These are phyloP conservation scores for Lineolata rhizophorae DNA, from an alignment of 495 filamentous ascomycete species.

Conservation along the genomic window DNA sequence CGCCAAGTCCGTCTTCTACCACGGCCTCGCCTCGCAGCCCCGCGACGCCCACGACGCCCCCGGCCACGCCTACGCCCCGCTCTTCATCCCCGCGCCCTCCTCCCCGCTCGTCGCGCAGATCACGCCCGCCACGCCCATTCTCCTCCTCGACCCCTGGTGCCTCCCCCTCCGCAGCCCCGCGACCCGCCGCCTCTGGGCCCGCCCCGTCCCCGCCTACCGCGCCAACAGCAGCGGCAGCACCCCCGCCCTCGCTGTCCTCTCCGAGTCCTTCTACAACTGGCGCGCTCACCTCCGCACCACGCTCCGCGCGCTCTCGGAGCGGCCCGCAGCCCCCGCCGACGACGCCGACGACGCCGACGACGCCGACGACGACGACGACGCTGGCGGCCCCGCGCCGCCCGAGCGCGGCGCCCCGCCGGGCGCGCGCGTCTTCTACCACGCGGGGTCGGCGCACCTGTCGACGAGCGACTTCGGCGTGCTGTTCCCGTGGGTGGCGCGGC, in stretches of 20 bases:
- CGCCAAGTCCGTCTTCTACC: constrained; percentile 47
- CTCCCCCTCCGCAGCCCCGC: constrained; percentile 35
- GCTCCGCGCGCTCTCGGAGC: constrained; percentile 27
- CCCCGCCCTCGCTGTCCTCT: constrained; percentile 40
- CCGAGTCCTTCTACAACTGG: constrained; percentile 53
- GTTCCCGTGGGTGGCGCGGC: constrained; percentile 42
- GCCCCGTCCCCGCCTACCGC: constrained; percentile 44
- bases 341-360: too few species aligned
- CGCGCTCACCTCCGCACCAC: constrained; percentile 34
- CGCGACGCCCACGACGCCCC: background rate
- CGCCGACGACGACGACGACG: too few species aligned
- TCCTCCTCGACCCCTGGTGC: constrained; percentile 56
- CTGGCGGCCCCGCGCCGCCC: too few species aligned
- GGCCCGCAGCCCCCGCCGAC: background rate
- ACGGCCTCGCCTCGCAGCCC: constrained; percentile 6
- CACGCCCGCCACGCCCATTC: constrained; percentile 31
- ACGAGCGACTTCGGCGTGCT: constrained; percentile 64
- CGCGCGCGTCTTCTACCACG: constrained; percentile 34
- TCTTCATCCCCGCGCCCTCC: constrained; percentile 26
- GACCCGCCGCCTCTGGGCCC: constrained; percentile 32
- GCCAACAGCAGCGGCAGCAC: constrained; percentile 22
- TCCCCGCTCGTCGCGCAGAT: constrained; percentile 35
- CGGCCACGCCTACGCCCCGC: constrained; percentile 12
- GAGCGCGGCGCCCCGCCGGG: constrained; percentile 2
- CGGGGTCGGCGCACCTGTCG: constrained; percentile 39